Conservation (phyloP, 148 eudicot species). For the Heliamphora exappendiculata region DNA sequence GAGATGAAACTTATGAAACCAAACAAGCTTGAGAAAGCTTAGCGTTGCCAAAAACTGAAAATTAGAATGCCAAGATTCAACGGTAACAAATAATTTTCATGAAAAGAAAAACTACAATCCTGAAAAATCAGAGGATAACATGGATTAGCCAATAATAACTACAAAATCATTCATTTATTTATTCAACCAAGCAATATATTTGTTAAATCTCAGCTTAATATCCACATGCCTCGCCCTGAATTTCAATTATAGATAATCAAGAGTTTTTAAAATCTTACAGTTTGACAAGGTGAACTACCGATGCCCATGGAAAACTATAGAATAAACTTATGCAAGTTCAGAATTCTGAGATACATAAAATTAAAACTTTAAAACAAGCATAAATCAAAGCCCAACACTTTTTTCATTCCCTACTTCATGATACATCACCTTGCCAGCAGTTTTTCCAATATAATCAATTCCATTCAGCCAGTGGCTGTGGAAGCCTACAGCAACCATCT, state of each 20-base stretch:
- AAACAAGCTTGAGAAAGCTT: neutral
- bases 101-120: neutral
- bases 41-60: neutral
- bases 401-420: neutral
- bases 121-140: neutral
- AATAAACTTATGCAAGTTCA: neutral
- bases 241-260: neutral
- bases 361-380: neutral
- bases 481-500: constrained; percentile 85
- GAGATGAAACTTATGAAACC: neutral
- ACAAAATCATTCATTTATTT: neutral
- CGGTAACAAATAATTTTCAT: neutral
- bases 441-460: constrained; percentile 60
- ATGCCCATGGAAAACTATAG: neutral
- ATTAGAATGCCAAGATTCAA: neutral
- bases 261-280: neutral
- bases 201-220: neutral
- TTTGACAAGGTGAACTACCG: neutral
- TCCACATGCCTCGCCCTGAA: neutral
- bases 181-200: neutral
- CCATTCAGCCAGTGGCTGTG: constrained; percentile 94
- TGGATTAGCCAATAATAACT: no score
- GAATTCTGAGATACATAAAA: neutral
- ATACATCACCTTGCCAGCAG: constrained; percentile 24
- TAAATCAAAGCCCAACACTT: neutral